phyloP scores from a whole-genome alignment of 176 grass and related monocot genomes.

The Oryza nivara region DNA sequence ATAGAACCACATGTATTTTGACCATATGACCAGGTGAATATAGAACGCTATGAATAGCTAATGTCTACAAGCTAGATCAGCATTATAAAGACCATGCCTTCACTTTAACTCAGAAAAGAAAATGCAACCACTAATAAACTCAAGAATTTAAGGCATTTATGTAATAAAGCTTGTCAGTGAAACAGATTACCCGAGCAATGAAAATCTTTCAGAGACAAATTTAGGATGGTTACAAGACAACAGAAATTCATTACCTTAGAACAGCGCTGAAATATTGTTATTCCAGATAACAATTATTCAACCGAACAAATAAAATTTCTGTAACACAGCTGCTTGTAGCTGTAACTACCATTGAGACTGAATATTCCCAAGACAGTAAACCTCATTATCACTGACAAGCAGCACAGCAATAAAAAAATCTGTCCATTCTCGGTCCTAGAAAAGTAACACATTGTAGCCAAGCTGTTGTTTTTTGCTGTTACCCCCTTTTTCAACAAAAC shows the following conservation, averaged over 20 bases:
- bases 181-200: background rate
- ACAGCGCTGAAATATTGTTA: slow-evolving; percentile 18
- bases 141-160: background rate
- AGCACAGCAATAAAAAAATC: slow-evolving; percentile 25
- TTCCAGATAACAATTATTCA: slow-evolving; percentile 37
- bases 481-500: background rate
- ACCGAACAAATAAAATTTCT: slow-evolving; percentile 18
- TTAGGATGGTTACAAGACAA: slow-evolving; percentile 11
- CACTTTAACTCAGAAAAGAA: slow-evolving; percentile 5
- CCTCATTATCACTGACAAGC: slow-evolving; percentile 18
- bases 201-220: slow-evolving; percentile 24
- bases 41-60: background rate
- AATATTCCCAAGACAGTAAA: slow-evolving; percentile 30
- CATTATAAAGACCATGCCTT: slow-evolving; percentile 23
- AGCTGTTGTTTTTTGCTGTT: background rate
- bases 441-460: background rate
- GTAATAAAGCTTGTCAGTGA: background rate
- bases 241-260: slow-evolving; percentile 42
- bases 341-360: slow-evolving; percentile 36
- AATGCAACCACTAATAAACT: background rate
- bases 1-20: background rate
- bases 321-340: slow-evolving; percentile 19
- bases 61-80: background rate
- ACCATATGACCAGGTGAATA: slow-evolving; percentile 1
- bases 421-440: background rate